A percentile compares a stretch with the other conserved stretches of the same genome.
These are phyloP conservation scores for Colletotrichum orchidophilum DNA, from an alignment of 2,329 filamentous ascomycete species.

Conservation along the genomic window DNA sequence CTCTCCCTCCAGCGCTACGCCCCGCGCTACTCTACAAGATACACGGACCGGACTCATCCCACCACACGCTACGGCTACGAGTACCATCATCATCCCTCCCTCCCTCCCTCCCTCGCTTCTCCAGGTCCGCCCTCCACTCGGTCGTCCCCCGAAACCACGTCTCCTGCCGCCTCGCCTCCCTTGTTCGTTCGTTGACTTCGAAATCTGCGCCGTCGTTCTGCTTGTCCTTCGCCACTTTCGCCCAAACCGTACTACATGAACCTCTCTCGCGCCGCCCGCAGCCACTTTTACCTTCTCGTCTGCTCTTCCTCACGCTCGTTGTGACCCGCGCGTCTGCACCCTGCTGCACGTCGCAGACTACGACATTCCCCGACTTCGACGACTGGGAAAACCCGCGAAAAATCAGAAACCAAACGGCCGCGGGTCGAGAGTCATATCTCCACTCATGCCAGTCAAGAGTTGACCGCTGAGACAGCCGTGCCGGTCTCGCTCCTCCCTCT, in stretches of 20 bases:
- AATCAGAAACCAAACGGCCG: constrained; percentile 13
- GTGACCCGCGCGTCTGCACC: constrained; percentile 18
- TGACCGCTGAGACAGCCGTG: constrained; percentile 32
- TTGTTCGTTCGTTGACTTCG: constrained; percentile 8
- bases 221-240: constrained; percentile 27
- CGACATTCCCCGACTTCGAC: not conserved
- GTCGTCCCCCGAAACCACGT: constrained; percentile 16
- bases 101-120: constrained; percentile 1
- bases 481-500: constrained; percentile 31
- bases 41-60: constrained; percentile 1
- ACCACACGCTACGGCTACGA: not conserved
- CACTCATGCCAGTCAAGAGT: constrained; percentile 32
- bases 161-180: constrained; percentile 8
- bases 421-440: constrained; percentile 23
- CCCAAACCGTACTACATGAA: constrained; percentile 29
- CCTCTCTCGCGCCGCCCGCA: constrained; percentile 28
- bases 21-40: constrained; percentile 6
- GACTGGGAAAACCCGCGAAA: not conserved
- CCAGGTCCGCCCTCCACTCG: not conserved
- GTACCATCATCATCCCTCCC: constrained; percentile 4
- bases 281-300: constrained; percentile 16
- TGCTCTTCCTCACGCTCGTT: constrained; percentile 8
- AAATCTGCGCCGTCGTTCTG: constrained; percentile 5
- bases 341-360: constrained; percentile 6
- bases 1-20: not conserved